Percentiles rank a stretch among this genome's conserved stretches.
Evolutionary conservation across 768 basidiomycete genomes (phyloP).

Genomic region (Calocybe indica): DNA sequence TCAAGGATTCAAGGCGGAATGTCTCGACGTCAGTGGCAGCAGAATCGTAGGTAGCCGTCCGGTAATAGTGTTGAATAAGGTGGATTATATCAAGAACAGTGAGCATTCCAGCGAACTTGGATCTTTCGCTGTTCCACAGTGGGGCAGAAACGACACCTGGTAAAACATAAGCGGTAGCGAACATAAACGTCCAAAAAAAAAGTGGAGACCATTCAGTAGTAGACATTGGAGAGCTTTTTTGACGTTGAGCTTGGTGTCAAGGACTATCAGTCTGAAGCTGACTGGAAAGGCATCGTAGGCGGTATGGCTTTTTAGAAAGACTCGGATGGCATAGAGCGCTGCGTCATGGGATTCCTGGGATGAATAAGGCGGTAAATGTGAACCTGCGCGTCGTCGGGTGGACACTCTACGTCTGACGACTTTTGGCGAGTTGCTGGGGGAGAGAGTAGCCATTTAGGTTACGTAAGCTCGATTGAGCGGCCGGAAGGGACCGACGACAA

Average conservation of each 20-base stretch:
- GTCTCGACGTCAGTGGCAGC: conserved; percentile 90
- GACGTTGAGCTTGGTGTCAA: conserved; percentile 93
- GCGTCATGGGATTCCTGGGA: conserved; percentile 62
- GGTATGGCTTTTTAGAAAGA: conserved; percentile 78
- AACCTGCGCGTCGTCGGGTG: conserved; percentile 48
- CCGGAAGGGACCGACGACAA: too few species aligned
- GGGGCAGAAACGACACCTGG: conserved; percentile 96
- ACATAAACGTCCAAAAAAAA: conserved; percentile 3
- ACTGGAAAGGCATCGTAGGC: conserved; percentile 98
- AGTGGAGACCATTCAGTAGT: conserved; percentile 61
- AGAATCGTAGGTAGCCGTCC: conserved; percentile 76
- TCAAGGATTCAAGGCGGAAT: conserved; percentile 79
- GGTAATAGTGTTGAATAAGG: conserved; percentile 97
- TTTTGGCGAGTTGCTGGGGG: conserved; percentile 45
- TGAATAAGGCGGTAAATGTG: conserved; percentile 51
- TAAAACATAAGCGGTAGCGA: conserved; percentile 6
- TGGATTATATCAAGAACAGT: conserved; percentile 99
- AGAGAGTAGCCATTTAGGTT: conserved; percentile 35
- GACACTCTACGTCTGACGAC: conserved; percentile 49
- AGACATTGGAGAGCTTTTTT: conserved; percentile 91
- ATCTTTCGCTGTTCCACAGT: conserved; percentile 93
- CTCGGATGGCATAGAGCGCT: conserved; percentile 65
- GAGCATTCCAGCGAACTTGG: conserved; percentile 95
- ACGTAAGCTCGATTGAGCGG: not conserved
- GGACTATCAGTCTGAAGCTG: conserved; percentile 91